Conservation (phyloP, 495 filamentous ascomycete species). For the Aspergillus carlsbadensis region DNA sequence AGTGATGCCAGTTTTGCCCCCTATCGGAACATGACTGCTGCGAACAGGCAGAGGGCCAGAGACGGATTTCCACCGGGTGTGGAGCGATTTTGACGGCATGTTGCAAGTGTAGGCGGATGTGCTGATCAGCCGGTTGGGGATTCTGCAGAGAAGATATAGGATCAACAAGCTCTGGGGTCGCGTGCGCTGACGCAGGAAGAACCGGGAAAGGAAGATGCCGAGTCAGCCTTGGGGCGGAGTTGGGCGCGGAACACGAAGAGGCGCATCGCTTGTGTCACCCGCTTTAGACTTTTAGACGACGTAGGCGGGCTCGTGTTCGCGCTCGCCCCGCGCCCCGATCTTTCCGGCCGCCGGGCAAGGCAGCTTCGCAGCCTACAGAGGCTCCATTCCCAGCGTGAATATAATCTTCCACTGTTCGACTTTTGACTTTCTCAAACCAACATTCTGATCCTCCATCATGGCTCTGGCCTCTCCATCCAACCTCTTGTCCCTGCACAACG, state of each 20-base stretch:
- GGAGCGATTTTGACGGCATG: slow-evolving; percentile 4
- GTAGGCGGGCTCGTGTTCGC: neutral
- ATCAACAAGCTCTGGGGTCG: neutral
- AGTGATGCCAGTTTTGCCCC: neutral
- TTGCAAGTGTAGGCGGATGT: neutral
- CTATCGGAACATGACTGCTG: neutral
- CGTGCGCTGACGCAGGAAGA: neutral
- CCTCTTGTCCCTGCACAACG: neutral
- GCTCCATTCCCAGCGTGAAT: neutral
- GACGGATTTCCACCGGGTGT: slow-evolving; percentile 2
- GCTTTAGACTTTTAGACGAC: too few species aligned
- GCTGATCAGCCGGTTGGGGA: neutral
- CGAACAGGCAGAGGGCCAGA: neutral
- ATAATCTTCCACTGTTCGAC: neutral
- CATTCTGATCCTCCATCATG: neutral
- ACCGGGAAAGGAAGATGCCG: neutral
- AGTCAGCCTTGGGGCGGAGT: neutral
- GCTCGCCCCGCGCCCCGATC: neutral
- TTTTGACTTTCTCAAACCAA: neutral
- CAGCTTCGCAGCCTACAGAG: neutral
- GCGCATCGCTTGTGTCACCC: neutral
- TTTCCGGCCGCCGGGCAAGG: neutral
- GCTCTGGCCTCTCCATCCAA: slow-evolving; percentile 3
- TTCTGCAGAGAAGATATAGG: neutral
- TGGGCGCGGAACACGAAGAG: neutral